Base-by-base conservation (phyloP, 2,329 filamentous ascomycete species). In the Colletotrichum magnum region DNA sequence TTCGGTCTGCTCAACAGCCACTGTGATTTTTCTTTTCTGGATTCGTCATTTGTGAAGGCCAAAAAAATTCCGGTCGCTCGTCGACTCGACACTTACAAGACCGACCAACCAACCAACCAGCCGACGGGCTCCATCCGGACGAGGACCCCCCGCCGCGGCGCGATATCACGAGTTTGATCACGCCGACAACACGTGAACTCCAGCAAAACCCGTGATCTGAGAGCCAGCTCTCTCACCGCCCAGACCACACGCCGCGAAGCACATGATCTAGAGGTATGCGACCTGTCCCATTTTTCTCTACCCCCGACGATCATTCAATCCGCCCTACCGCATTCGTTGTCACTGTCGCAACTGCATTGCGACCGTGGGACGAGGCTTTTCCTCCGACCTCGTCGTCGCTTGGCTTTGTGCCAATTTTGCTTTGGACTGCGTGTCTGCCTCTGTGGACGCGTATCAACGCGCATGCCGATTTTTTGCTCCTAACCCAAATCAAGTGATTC, bases 151-250 rank as follows among this genome's bases (percentile, higher is more conserved):
- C 60, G 68, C 67, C 53, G 72, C 66, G 71, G 74, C 81, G 81
- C 82, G 81, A 83, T 82, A 84, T 84, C 82, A 84, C 82, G 82
- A 84, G 82, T 81, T 83, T 79, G 77, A 79, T 80, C 80, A 79
- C 80, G 77, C 78, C 79, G 78, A 81, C 81, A 72, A 67, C 59
- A 59, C 64, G 54, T 68, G 58, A 64, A 64, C 69, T 65, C 57
- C 56, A 58, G 72, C 72, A 78, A 81, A 69, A 81, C 81, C 82
- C 81, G 81, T 83, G 81, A 83, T 84, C 79, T 81, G 77, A 74
- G 70, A 43, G 16, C 13, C 41, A 71, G 58, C 65, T 69, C 39
- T 28, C 48, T 52, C 62, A 58, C 54, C 66, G 58, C 59, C 61
- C 66, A 66, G 60, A 65, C 58, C 69, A 70, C 69, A 70, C 66